Base-by-base conservation (phyloP, 116 monocot genomes). In the Dioscorea cayenensis region DNA sequence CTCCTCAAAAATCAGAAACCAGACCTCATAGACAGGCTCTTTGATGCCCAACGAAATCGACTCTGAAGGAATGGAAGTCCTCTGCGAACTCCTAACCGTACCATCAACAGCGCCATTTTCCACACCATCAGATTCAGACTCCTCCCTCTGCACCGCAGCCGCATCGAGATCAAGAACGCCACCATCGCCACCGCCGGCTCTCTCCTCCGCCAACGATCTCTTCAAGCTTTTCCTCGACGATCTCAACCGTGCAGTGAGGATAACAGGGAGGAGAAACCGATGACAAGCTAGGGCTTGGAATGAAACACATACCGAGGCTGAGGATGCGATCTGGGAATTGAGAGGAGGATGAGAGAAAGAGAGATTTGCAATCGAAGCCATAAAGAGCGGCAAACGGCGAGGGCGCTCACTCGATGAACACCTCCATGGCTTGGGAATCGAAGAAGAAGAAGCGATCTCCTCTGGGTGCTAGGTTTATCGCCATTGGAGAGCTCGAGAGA, bases 21-120 rank as follows among this genome's bases (percentile, higher is more conserved):
- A 16, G 60, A 83, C 86, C 83, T 86, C 83, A 65, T 86, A 86
- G 11, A 80, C 73, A 11, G 86, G 80, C 51, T 83, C 80, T 50
- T 72, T 82, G 83, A 86, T 86, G 32, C 82, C 77, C 3, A 82
- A 74, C 6, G 80, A 77, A 20, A 71, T 51, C 27, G 76, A 71
- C 51, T 86, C 86, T 60, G 63, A 50, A 11, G 78, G 71, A 35
- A 67, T 61, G 8, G 72, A 17, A 61, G 60, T 28, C 55, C 64
- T 63, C 61, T 36, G 50, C 73, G 28, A 4, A 14, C 67, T 17
- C 20, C 20, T 23, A 17, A 5, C 3, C 3, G 43, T 17, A 18
- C n/a, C 25, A 60, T 38, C 25, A 32, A 17, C 62, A 3, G 59
- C 29, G 13, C 35, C 55, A 21, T 75, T 27, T 28, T 58, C 43